These are phyloP conservation scores for Yarrowia deformans DNA, from an alignment of 805 yeast species.

Conservation along the genomic window DNA sequence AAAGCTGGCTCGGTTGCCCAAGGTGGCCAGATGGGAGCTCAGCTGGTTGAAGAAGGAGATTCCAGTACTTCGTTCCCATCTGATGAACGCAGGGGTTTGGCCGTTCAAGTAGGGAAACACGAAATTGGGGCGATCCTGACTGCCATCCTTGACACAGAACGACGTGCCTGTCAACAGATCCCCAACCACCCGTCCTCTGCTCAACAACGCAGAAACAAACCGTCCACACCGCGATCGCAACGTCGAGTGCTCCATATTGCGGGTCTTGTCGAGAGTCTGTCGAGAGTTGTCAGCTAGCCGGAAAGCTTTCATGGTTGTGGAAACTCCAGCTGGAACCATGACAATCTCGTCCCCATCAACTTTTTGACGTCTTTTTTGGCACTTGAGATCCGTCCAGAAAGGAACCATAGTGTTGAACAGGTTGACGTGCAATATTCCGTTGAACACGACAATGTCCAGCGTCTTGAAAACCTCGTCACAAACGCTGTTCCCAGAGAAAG, in stretches of 20 bases:
- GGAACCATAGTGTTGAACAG: not conserved
- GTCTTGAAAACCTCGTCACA: not conserved
- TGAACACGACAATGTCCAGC: not conserved
- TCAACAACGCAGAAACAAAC: not conserved
- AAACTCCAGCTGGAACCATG: not conserved
- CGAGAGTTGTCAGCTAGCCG: not conserved
- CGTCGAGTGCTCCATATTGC: not conserved
- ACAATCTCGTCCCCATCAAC: not conserved
- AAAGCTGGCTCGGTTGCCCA: not conserved
- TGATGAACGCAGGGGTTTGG: not conserved
- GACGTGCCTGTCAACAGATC: not conserved
- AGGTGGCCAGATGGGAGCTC: not conserved
- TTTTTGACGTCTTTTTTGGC: not conserved
- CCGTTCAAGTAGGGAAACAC: not conserved
- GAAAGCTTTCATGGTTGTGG: not conserved
- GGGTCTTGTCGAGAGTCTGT: not conserved
- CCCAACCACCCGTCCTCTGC: constrained; percentile 1
- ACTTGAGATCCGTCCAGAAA: not conserved
- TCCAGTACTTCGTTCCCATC: not conserved
- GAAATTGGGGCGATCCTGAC: not conserved
- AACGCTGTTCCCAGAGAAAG: not conserved
- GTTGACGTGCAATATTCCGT: not conserved
- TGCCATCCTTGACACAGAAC: not conserved
- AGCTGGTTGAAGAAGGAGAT: not conserved
- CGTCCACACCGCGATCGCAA: not conserved